Percentiles rank a stretch among this genome's conserved stretches.
Evolutionary conservation across 768 basidiomycete genomes (phyloP).

Genomic region (Agaricus bisporus): DNA sequence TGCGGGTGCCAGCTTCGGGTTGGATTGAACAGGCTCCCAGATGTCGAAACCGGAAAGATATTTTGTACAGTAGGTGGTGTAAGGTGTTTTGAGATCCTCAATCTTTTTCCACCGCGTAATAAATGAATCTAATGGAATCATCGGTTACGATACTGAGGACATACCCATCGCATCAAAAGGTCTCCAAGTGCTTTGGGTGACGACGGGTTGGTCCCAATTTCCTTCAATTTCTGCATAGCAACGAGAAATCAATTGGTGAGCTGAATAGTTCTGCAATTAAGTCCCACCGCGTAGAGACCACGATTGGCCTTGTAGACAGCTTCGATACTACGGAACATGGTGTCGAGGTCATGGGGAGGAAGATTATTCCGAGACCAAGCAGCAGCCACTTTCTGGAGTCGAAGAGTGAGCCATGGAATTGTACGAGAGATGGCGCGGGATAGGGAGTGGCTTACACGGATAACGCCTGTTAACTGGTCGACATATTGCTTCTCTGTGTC

Average conservation of each 20-base stretch:
- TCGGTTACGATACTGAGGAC: constrained; percentile 21
- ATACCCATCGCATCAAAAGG: constrained; percentile 94
- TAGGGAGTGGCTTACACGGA: constrained; percentile 56
- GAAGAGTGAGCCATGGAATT: constrained; percentile 10
- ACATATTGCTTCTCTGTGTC: constrained; percentile 93
- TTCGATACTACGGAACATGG: constrained; percentile 93
- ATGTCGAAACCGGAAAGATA: constrained; percentile 75
- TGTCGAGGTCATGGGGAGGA: constrained; percentile 85
- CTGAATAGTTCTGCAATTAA: background rate
- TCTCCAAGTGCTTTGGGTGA: constrained; percentile 94
- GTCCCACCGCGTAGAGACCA: constrained; percentile 57
- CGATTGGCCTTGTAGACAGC: constrained; percentile 90
- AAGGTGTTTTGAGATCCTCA: constrained; percentile 84
- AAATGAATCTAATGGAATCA: constrained; percentile 11
- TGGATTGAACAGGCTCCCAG: constrained; percentile 77
- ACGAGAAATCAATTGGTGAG: constrained; percentile 13
- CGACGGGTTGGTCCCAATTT: constrained; percentile 88
- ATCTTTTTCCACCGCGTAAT: constrained; percentile 47
- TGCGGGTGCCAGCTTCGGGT: constrained; percentile 61
- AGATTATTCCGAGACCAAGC: constrained; percentile 96
- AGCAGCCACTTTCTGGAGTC: constrained; percentile 82
- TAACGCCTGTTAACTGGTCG: constrained; percentile 82
- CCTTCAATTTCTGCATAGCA: constrained; percentile 73
- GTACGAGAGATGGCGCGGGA: background rate
- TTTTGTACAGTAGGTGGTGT: constrained; percentile 71